Conservation (phyloP, 352 stramenopile genomes). For the Phytophthora foliorum region DNA sequence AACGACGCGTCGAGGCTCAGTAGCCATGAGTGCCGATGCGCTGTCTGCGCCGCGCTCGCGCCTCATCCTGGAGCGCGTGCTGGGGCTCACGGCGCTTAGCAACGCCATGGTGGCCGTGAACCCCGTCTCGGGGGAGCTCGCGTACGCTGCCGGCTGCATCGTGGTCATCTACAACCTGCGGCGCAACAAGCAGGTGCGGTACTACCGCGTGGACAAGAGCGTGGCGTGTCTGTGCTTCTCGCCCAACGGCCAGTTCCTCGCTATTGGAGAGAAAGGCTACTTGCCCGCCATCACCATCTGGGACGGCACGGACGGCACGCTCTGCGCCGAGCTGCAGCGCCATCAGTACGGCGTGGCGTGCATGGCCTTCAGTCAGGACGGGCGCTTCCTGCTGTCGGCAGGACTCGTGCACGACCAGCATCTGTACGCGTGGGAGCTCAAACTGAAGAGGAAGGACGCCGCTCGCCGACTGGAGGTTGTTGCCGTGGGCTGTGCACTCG, state of each 20-base stretch:
- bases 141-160: constrained; percentile 89
- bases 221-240: constrained; percentile 90
- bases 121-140: constrained; percentile 80
- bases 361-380: constrained; percentile 81
- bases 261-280: constrained; percentile 91
- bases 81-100: constrained; percentile 78
- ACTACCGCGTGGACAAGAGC: constrained; percentile 89
- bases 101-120: constrained; percentile 86
- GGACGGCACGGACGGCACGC: constrained; percentile 78
- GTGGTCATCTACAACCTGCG: constrained; percentile 93
- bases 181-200: constrained; percentile 88
- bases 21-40: constrained; percentile 1
- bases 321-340: constrained; percentile 83
- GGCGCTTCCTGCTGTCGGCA: constrained; percentile 66
- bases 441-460: constrained; percentile 32
- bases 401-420: constrained; percentile 89
- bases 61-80: constrained; percentile 85
- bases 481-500: constrained; percentile 52
- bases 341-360: constrained; percentile 88
- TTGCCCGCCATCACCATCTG: constrained; percentile 89
- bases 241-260: constrained; percentile 82
- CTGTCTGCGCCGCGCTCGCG: constrained; percentile 42
- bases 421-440: constrained; percentile 81
- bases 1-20: constrained; percentile 18
- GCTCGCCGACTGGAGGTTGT: constrained; percentile 24